These are phyloP conservation scores for Prunus campanulata DNA, from an alignment of 306 rosid genomes.

Conservation along the genomic window DNA sequence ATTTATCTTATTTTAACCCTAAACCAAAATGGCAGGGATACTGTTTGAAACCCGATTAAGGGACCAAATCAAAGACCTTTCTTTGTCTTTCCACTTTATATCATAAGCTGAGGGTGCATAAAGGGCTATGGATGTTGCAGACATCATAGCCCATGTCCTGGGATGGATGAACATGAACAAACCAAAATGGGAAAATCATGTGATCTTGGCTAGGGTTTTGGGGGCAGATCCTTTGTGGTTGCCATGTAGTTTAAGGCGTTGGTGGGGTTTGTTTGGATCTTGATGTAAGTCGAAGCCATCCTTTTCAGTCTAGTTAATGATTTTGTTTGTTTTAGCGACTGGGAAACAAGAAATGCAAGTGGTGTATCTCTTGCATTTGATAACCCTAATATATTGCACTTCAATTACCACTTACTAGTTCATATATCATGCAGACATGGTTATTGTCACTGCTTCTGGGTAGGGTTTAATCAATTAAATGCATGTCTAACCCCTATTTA, in stretches of 20 bases:
- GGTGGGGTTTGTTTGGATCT: slow-evolving; percentile 50
- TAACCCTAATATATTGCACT: neutral
- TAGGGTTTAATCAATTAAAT: slow-evolving; percentile 1
- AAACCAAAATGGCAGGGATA: slow-evolving; percentile 28
- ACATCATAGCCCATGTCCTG: slow-evolving; percentile 41
- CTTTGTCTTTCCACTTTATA: slow-evolving; percentile 21
- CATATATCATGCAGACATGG: neutral
- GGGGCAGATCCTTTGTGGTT: slow-evolving; percentile 40
- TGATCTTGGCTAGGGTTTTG: slow-evolving; percentile 45
- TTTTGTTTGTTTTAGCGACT: slow-evolving; percentile 32
- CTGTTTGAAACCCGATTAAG: slow-evolving; percentile 25
- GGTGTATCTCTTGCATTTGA: neutral
- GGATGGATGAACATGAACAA: slow-evolving; percentile 39
- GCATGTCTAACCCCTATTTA: neutral
- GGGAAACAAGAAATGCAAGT: neutral
- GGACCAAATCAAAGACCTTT: slow-evolving; percentile 48
- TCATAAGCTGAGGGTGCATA: slow-evolving; percentile 37
- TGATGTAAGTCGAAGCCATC: slow-evolving; percentile 30
- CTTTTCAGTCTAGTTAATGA: slow-evolving; percentile 41
- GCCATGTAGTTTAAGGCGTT: slow-evolving; percentile 17
- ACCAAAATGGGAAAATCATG: slow-evolving; percentile 44
- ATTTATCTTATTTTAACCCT: slow-evolving; percentile 18
- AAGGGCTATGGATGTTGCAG: slow-evolving; percentile 31
- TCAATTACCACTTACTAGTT: neutral
- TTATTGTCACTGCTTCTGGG: neutral